phyloP scores from a whole-genome alignment of 257 asterid genomes.

The Solanum peruvianum region DNA sequence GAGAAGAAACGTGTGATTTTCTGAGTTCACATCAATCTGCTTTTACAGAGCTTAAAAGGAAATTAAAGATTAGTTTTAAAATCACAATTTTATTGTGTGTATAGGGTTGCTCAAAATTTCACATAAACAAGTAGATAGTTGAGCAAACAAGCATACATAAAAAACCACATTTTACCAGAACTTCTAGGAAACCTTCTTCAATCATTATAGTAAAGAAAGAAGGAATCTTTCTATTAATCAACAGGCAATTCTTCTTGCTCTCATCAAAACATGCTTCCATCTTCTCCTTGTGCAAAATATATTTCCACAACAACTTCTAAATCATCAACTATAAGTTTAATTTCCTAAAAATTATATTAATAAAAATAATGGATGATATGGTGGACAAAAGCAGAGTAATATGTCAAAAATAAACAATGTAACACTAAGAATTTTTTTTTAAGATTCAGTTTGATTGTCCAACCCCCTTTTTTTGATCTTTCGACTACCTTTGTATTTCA shows the following conservation, averaged over 20 bases:
- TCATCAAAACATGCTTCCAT: background rate
- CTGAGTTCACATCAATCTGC: too few species aligned
- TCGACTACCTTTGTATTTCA: background rate
- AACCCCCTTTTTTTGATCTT: background rate
- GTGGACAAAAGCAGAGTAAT: background rate
- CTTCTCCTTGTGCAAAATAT: too few species aligned
- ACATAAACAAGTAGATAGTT: background rate
- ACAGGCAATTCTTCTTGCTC: background rate
- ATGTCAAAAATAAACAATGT: background rate
- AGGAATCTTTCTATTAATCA: background rate
- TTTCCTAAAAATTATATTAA: background rate
- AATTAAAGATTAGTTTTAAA: too few species aligned
- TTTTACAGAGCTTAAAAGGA: too few species aligned
- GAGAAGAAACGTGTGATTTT: too few species aligned
- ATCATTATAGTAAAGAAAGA: slow-evolving; percentile 17
- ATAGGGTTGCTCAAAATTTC: background rate
- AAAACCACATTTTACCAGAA: background rate
- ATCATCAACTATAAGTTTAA: background rate
- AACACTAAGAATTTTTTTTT: background rate
- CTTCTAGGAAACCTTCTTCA: background rate
- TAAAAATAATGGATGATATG: background rate
- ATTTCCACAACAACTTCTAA: background rate
- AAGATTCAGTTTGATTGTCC: background rate
- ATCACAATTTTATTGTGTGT: too few species aligned
- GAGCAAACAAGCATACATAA: too few species aligned